Conservation (phyloP, 768 basidiomycete species). For the Dentipellis fragilis region DNA sequence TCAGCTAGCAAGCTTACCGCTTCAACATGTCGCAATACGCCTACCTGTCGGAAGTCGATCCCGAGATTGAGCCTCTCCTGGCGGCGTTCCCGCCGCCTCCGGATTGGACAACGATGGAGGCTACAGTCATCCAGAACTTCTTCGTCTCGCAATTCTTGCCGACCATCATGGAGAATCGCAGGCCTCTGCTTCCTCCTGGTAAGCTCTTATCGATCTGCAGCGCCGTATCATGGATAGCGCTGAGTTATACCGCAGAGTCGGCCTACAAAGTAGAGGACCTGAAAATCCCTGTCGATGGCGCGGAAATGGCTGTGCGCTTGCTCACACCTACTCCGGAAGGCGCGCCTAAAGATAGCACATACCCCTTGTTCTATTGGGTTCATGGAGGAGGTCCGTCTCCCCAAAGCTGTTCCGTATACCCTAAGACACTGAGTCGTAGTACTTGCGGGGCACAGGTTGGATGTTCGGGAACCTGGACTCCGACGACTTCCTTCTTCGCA, state of each 20-base stretch:
- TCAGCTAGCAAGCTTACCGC: background rate
- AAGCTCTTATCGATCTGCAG: too few species aligned
- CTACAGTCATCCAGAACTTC: background rate
- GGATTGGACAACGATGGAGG: background rate
- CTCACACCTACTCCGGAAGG: slow-evolving; percentile 1
- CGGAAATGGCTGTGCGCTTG: slow-evolving; percentile 2
- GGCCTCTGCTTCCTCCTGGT: background rate
- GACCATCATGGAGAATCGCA: background rate
- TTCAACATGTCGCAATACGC: slow-evolving; percentile 1
- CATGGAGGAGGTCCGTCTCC: slow-evolving; percentile 10
- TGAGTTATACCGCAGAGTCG: background rate
- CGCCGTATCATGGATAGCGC: background rate
- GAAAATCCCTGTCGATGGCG: slow-evolving; percentile 7
- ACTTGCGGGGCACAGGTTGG: background rate
- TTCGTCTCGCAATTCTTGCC: background rate
- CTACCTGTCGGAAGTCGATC: background rate
- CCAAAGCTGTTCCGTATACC: background rate
- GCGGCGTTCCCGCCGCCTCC: background rate
- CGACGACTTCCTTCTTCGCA: slow-evolving; percentile 12
- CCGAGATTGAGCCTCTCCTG: background rate
- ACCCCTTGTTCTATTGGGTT: slow-evolving; percentile 5
- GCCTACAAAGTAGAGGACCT: slow-evolving; percentile 4
- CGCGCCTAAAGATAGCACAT: background rate
- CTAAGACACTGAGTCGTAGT: background rate
- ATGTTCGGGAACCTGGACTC: slow-evolving; percentile 8